phyloP scores from a whole-genome alignment of 75 land plant species.

The Sequoia sempervirens region DNA sequence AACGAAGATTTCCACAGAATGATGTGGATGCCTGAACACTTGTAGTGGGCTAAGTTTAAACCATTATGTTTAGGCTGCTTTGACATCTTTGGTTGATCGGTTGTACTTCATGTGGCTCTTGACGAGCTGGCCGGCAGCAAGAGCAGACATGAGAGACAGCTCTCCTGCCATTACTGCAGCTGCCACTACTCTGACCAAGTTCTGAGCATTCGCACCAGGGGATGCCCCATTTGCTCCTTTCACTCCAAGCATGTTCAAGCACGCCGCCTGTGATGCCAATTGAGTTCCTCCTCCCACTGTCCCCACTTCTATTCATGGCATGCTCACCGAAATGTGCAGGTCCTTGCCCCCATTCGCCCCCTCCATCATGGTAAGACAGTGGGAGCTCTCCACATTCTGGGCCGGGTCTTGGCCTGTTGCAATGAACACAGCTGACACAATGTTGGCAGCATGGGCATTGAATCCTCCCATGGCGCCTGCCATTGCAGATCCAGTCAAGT shows the following conservation, averaged over 20 bases:
- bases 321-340: constrained; percentile 46
- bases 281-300: constrained; percentile 91
- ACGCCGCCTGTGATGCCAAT: constrained; percentile 70
- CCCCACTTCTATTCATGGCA: constrained; percentile 55
- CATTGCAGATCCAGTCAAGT: constrained; percentile 77
- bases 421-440: constrained; percentile 67
- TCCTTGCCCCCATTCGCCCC: constrained; percentile 58
- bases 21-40: too few relatives aligned
- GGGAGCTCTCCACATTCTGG: constrained; percentile 77
- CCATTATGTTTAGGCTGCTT: not conserved
- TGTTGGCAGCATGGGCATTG: constrained; percentile 87
- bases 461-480: constrained; percentile 82
- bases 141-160: constrained; percentile 87
- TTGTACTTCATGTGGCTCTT: constrained; percentile 90
- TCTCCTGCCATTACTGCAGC: constrained; percentile 81
- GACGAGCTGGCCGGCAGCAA: constrained; percentile 87
- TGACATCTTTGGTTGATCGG: constrained; percentile 57
- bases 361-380: constrained; percentile 76
- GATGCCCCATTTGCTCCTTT: constrained; percentile 47
- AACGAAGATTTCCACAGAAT: too few relatives aligned
- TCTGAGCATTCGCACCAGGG: constrained; percentile 67
- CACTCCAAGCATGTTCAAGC: constrained; percentile 32
- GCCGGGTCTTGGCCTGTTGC: constrained; percentile 88
- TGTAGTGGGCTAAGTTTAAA: not conserved
- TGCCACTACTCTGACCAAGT: constrained; percentile 69